Base-by-base conservation (phyloP, 2,329 filamentous ascomycete species). In the Herpotrichia juniperi region DNA sequence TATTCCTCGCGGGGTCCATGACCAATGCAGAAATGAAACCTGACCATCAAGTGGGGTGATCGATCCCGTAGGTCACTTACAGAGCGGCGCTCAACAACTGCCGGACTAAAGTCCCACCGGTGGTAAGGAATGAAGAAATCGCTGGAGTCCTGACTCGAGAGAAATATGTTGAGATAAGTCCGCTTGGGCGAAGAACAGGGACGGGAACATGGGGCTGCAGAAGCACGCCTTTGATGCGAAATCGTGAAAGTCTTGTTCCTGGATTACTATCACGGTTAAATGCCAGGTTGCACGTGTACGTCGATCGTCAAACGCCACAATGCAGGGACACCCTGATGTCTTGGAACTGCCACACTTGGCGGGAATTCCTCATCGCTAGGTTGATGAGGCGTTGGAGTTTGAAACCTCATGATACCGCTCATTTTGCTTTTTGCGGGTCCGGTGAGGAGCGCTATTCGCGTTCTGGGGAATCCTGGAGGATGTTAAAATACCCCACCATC, bases 191-290 rank as follows among this genome's bases (percentile, higher is more conserved):
- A 6, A 28, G 26, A 28, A 28, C 26, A 7, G 34, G 16, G 16
- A 5, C n/a, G 34, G 16, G 34, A n/a, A 37, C 34, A 17, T 28
- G 34, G 34, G 34, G 6, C 14, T 37, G n/a, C 34, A 17, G n/a
- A 21, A 37, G 34, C 9, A 14, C n/a, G 21, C 21, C 39, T 12
- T 28, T 34, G 40, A 8, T 17, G 16, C 28, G 48, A 39, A 30
- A n/a, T 24, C 49, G 48, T 46, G 19, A 31, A 31, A 45, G 39
- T 31, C 44, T 11, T n/a, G 21, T 40, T 35, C 45, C 37, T 39
- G 52, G 42, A 32, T 43, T 54, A 24, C 31, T 40, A 45, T 48
- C n/a, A 39, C 56, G 59, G 57, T 50, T 62, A 62, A 62, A 58
- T 55, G 50, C 44, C 35, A 35, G 42, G 24, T 48, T 46, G 55